Evolutionary conservation across 257 asterid genomes (phyloP), one percentile per base, ranked within the genome.

Genomic region (Nicotiana tabacum): DNA sequence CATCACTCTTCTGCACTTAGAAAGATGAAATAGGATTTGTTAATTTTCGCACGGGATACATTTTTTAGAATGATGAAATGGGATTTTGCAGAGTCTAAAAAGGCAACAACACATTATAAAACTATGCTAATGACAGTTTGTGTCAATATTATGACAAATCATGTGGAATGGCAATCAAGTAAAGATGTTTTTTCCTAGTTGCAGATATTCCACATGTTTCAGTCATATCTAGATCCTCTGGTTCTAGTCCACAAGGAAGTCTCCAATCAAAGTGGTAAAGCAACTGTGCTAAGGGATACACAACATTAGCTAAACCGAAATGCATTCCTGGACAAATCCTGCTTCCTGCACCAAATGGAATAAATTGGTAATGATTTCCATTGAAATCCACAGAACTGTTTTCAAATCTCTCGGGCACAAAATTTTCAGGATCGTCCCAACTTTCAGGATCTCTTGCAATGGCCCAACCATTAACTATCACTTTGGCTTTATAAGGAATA

Each of bases 271-370:
- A 81, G 46, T 70, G 77, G 68, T 72, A 84, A 8, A 84, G 78
- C 64, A 84, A 55, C 7, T 80, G 12, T 0, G 84, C 84, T 16
- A 81, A 39, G 8, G 53, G 84, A 13, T 62, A 74, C 78, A 74
- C 56, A 30, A 65, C 18, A 5, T 2, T 6, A 4, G 72, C 64
- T 29, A 37, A 51, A 29, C 29, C 48, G 5, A 21, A 81, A 0
- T 48, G 29, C 3, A 68, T 79, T 4, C 83, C 81, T 11, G 81
- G 86, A 35, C 83, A 84, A 0, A 84, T 68, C 43, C 87, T 74
- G 29, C 69, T 81, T 51, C 84, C 87, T 17, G 82, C 82, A 46
- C 87, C 83, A 65, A 84, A 84, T 64, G 85, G 87, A 7, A 81
- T 32, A 55, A 17, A 77, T 51, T 82, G 64, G 37, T 21, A 77